A percentile compares a stretch with the other conserved stretches of the same genome.
Evolutionary conservation across 2,329 filamentous ascomycete species (phyloP).

Genomic region (Aaosphaeria pasadenensis): DNA sequence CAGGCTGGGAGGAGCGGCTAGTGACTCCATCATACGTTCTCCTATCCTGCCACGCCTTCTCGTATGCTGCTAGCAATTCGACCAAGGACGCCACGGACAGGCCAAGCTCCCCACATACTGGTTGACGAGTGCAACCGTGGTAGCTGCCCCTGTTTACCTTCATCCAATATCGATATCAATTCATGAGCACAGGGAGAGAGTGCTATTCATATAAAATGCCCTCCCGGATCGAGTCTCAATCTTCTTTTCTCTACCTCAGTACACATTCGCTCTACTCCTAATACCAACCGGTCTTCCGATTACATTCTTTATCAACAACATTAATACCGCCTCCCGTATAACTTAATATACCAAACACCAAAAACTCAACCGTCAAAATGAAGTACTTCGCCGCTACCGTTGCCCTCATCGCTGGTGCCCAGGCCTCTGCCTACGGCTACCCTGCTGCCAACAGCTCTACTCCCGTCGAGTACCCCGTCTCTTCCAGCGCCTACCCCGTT

Average conservation of each 20-base stretch:
- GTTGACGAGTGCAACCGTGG: slow-evolving; percentile 24
- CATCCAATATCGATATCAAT: too few relatives aligned
- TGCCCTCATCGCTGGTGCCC: slow-evolving; percentile 26
- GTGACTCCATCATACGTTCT: slow-evolving; percentile 13
- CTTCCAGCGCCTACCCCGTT: neutral
- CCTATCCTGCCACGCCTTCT: slow-evolving; percentile 31
- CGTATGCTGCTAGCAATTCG: slow-evolving; percentile 8
- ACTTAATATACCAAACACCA: slow-evolving; percentile 35
- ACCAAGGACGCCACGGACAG: slow-evolving; percentile 18
- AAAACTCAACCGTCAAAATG: slow-evolving; percentile 37
- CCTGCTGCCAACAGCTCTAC: neutral
- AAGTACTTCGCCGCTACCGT: slow-evolving; percentile 32
- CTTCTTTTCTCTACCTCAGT: slow-evolving; percentile 25
- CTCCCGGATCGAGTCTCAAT: slow-evolving; percentile 10
- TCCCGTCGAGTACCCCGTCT: neutral
- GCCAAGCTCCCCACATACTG: slow-evolving; percentile 21
- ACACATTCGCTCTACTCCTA: slow-evolving; percentile 35
- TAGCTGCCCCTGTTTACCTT: slow-evolving; percentile 17
- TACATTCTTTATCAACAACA: slow-evolving; percentile 38
- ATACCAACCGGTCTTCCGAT: slow-evolving; percentile 37
- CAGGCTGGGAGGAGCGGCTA: too few relatives aligned
- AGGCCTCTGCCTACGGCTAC: slow-evolving; percentile 10
- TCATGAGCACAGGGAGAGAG: slow-evolving; percentile 6
- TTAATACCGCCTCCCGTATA: slow-evolving; percentile 13
- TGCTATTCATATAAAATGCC: slow-evolving; percentile 34